Conservation (phyloP, 345 rosid species). For the Eucalyptus guilfoylei region DNA sequence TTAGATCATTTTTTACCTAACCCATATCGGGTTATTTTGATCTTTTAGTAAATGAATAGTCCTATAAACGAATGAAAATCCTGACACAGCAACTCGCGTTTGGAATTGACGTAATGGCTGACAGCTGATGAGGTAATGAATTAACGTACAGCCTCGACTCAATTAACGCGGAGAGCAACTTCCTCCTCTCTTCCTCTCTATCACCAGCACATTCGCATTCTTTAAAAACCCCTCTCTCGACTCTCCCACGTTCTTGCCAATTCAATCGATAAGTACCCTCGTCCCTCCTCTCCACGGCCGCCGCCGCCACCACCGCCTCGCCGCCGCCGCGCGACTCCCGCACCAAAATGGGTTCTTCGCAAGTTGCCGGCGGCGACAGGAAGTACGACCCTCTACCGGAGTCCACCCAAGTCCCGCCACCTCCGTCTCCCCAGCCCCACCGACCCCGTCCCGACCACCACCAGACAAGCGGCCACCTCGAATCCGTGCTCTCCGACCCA, state of each 20-base stretch:
- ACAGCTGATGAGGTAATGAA: not conserved
- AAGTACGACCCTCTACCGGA: not conserved
- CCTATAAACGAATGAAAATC: too few relatives aligned
- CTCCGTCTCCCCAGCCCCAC: not conserved
- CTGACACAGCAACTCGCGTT: not conserved
- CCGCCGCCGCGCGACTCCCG: not conserved
- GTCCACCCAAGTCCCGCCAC: not conserved
- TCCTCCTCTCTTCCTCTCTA: not conserved
- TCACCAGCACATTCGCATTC: not conserved
- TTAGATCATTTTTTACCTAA: too few relatives aligned
- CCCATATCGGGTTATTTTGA: not conserved
- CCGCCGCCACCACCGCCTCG: not conserved
- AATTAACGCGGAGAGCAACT: not conserved
- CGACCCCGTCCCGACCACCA: not conserved
- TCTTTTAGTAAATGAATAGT: too few relatives aligned
- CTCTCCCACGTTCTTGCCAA: not conserved
- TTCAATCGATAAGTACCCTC: not conserved
- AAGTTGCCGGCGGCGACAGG: not conserved
- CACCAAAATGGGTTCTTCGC: not conserved
- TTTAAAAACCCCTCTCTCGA: not conserved
- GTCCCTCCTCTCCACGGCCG: not conserved
- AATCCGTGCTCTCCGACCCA: constrained; percentile 3
- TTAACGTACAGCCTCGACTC: not conserved
- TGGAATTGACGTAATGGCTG: not conserved
- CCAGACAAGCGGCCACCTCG: constrained; percentile 11